Conservation (phyloP, 169 alveolate species). For the Cryptosporidium muris region DNA sequence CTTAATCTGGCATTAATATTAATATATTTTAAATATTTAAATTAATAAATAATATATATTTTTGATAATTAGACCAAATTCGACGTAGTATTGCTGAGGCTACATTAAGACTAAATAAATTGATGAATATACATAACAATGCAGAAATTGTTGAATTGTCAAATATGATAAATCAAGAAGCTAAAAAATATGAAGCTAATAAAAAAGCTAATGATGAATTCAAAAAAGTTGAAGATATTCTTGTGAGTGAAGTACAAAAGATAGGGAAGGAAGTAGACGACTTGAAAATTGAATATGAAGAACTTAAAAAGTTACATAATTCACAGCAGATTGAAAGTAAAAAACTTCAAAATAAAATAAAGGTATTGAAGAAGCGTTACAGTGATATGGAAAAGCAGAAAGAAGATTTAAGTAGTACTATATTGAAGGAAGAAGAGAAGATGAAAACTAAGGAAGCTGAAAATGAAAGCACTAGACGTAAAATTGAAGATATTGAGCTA, state of each 20-base stretch:
- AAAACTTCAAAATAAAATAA: conserved; percentile 10
- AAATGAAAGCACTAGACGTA: conserved; percentile 15
- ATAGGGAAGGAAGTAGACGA: conserved; percentile 29
- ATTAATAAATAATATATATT: background rate
- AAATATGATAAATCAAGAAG: conserved; percentile 16
- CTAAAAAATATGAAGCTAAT: conserved; percentile 5
- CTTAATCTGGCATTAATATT: too few species aligned
- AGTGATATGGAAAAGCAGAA: background rate
- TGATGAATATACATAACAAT: conserved; percentile 15
- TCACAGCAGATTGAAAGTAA: conserved; percentile 5
- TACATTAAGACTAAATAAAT: conserved; percentile 11
- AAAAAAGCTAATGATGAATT: background rate
- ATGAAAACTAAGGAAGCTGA: background rate
- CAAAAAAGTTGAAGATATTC: conserved; percentile 17
- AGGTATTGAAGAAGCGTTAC: conserved; percentile 7
- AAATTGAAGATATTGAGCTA: conserved; percentile 40
- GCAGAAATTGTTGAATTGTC: conserved; percentile 43
- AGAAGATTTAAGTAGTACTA: conserved; percentile 10
- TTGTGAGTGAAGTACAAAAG: conserved; percentile 16
- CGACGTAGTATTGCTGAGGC: conserved; percentile 25
- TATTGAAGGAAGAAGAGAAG: conserved; percentile 6
- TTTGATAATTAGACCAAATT: background rate
- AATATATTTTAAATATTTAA: too few species aligned
- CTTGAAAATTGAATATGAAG: conserved; percentile 11
- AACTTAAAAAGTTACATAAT: background rate